These are phyloP conservation scores for Vitellaria paradoxa DNA, from an alignment of 179 eudicot genomes.

Conservation along the genomic window DNA sequence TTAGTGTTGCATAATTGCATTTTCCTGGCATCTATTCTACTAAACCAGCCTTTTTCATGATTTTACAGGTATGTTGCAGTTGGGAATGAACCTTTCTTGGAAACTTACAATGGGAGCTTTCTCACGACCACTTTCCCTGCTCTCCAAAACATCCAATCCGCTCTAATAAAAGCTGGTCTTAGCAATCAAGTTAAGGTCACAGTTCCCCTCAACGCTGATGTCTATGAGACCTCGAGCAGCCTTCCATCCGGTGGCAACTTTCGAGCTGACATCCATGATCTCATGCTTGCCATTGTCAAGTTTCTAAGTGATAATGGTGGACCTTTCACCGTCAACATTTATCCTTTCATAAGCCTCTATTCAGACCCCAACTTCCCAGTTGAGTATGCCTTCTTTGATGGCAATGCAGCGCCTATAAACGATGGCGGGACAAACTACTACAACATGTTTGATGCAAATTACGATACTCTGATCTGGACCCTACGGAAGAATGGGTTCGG, in stretches of 20 bases:
- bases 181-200: slow-evolving; percentile 62
- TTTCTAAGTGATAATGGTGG: slow-evolving; percentile 52
- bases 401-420: slow-evolving; percentile 47
- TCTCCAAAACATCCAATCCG: slow-evolving; percentile 65
- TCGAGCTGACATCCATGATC: slow-evolving; percentile 55
- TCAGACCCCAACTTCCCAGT: slow-evolving; percentile 59
- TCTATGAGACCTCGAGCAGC: slow-evolving; percentile 41
- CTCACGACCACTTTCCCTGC: slow-evolving; percentile 72
- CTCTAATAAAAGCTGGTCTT: slow-evolving; percentile 59
- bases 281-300: slow-evolving; percentile 55
- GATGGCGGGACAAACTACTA: slow-evolving; percentile 61
- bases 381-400: slow-evolving; percentile 84
- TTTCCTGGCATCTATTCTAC: background rate
- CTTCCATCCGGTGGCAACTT: slow-evolving; percentile 77
- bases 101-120: slow-evolving; percentile 67
- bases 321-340: slow-evolving; percentile 81
- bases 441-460: slow-evolving; percentile 86
- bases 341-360: slow-evolving; percentile 87
- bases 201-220: slow-evolving; percentile 69
- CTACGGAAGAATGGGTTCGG: slow-evolving; percentile 65
- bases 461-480: slow-evolving; percentile 89
- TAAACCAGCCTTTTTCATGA: background rate
- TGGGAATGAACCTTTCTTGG: slow-evolving; percentile 81
- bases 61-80: slow-evolving; percentile 77
- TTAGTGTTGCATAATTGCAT: background rate